These are phyloP conservation scores for Bondarzewia mesenterica DNA, from an alignment of 1,284 basidiomycete species.

Conservation along the genomic window DNA sequence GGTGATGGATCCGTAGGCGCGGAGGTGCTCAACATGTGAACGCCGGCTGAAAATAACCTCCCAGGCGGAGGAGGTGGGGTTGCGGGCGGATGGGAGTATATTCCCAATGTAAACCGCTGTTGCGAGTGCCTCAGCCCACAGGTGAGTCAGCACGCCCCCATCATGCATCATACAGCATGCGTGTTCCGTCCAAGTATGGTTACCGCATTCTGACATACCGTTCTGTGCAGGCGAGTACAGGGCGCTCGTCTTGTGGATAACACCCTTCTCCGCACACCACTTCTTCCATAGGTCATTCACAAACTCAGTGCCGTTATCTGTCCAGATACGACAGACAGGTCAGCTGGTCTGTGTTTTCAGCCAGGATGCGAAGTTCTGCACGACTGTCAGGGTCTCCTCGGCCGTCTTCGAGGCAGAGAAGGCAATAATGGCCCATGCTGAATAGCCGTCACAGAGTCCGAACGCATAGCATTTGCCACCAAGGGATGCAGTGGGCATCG, in stretches of 20 bases:
- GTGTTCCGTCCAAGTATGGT: background rate
- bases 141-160: constrained; percentile 10
- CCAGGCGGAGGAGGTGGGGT: constrained; percentile 13
- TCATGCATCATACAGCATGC: constrained; percentile 12
- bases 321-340: background rate
- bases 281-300: constrained; percentile 2
- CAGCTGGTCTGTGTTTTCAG: too few relatives aligned
- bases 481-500: too few relatives aligned
- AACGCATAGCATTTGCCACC: too few relatives aligned
- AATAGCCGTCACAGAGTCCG: too few relatives aligned
- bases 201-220: constrained; percentile 9
- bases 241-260: constrained; percentile 15
- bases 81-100: constrained; percentile 11
- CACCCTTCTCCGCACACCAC: constrained; percentile 14
- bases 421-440: too few relatives aligned
- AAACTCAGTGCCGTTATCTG: background rate
- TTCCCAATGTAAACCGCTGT: constrained; percentile 16
- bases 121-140: too few relatives aligned
- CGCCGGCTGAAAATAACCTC: constrained; percentile 15
- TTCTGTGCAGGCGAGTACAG: constrained; percentile 18
- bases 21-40: constrained; percentile 17
- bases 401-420: too few relatives aligned
- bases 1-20: constrained; percentile 17
- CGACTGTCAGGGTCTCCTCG: too few relatives aligned
- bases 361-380: too few relatives aligned